phyloP scores from a whole-genome alignment of 2,329 filamentous ascomycete genomes.

The Alternaria sp. region DNA sequence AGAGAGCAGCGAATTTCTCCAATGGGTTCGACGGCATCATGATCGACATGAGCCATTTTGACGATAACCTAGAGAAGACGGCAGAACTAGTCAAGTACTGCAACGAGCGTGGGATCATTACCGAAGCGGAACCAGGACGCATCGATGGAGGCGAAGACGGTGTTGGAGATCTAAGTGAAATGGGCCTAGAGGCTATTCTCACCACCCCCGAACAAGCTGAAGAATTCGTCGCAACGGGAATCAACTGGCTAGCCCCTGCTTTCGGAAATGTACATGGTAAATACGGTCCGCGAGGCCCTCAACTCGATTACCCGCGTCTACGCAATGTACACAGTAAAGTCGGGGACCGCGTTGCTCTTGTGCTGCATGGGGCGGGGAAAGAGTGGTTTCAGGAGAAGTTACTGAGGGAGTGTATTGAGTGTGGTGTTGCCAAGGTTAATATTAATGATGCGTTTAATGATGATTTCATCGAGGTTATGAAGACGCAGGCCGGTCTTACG shows the following conservation, averaged over 20 bases:
- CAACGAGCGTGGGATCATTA: slow-evolving; percentile 70
- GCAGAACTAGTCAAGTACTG: slow-evolving; percentile 69
- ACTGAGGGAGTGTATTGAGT: slow-evolving; percentile 63
- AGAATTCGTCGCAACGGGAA: slow-evolving; percentile 74
- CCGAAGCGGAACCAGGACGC: slow-evolving; percentile 74
- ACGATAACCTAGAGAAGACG: slow-evolving; percentile 72
- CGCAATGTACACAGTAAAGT: slow-evolving; percentile 60
- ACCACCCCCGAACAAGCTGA: slow-evolving; percentile 74
- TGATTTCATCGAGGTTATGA: slow-evolving; percentile 59
- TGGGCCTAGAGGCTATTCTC: slow-evolving; percentile 64
- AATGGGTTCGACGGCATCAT: slow-evolving; percentile 48
- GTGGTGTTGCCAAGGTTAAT: slow-evolving; percentile 66
- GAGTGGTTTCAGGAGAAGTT: slow-evolving; percentile 62
- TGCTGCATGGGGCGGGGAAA: slow-evolving; percentile 67
- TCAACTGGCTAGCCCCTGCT: slow-evolving; percentile 77
- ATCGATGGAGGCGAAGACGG: slow-evolving; percentile 80
- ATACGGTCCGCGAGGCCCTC: slow-evolving; percentile 71
- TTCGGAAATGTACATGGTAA: slow-evolving; percentile 81
- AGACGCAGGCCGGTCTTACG: slow-evolving; percentile 60
- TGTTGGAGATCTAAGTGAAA: slow-evolving; percentile 70
- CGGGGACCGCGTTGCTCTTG: slow-evolving; percentile 60
- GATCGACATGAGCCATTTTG: slow-evolving; percentile 78
- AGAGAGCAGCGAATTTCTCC: slow-evolving; percentile 62
- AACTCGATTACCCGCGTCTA: slow-evolving; percentile 47
- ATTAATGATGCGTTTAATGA: slow-evolving; percentile 67